Evolutionary conservation across 352 stramenopile genomes (phyloP), one percentile per base, ranked within the genome.

Genomic region (Detonula confervacea): DNA sequence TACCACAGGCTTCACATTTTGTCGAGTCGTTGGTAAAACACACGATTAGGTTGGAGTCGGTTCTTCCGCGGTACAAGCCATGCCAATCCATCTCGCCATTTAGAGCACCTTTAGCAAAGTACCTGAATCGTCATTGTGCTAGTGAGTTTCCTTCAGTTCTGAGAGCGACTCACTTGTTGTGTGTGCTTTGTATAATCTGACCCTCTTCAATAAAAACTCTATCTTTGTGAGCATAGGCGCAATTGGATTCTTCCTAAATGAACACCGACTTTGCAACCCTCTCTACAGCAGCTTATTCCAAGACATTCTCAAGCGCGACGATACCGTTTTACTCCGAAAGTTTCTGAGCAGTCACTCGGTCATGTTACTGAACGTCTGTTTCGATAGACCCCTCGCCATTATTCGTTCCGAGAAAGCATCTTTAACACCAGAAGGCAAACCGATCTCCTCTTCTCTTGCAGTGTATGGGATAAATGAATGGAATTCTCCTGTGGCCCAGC

Each of bases 11-110:
- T n/a, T 88, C 88, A 9, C 94, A 96, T 2, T 99, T 99, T 82
- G 89, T 99, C 35, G 96, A 99, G 69, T 91, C 94, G 16, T 89
- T 99, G 22, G 96, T 98, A 44, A 97, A 97, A 67, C 97, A 93
- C 59, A 97, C 97, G 5, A 93, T 98, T 11, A 94, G 98, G 65
- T 86, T 99, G 5, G 96, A 99, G 72, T 85, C 92, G 18, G 95
- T 96, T 27, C 83, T 99, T 18, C 94, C 93, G 0, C 91, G 91
- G 55, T 98, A 97, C 67, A 95, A 96, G 56, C 96, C 91, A 37
- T 96, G 94, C 55, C 91, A 92, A 27, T 93, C 96, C 70, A 93
- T 87, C 56, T 98, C 96, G 16, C 96, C 96, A 22, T 99, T 97
- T 73, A 92, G 96, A 49, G 80, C 93, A 22, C 96, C 96, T 12